Evolutionary conservation across 129 eudicot species (phyloP).

Genomic region (Glebionis coronaria): DNA sequence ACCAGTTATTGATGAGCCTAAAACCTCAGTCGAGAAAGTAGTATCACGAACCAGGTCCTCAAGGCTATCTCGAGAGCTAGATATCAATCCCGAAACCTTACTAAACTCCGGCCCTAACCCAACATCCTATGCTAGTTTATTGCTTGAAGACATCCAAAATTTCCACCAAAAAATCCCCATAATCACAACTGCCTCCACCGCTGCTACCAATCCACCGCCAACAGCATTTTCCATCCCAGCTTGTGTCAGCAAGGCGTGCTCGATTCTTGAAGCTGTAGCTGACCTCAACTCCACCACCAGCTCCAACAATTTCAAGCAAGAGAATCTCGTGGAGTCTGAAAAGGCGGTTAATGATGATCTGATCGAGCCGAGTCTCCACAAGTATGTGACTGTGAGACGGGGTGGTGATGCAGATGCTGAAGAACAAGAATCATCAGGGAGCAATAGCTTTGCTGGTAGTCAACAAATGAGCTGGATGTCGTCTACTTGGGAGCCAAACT

Average conservation of each 20-base stretch:
- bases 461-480: slow-evolving; percentile 59
- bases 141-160: slow-evolving; percentile 89
- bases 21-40: slow-evolving; percentile 36
- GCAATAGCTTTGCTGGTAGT: slow-evolving; percentile 72
- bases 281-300: slow-evolving; percentile 72
- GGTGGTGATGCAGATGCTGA: slow-evolving; percentile 60
- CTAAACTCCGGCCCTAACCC: slow-evolving; percentile 62
- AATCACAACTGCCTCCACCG: slow-evolving; percentile 16
- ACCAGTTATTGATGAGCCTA: slow-evolving; percentile 31
- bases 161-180: slow-evolving; percentile 76
- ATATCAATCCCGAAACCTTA: slow-evolving; percentile 56
- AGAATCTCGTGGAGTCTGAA: slow-evolving; percentile 57
- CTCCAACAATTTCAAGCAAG: slow-evolving; percentile 37
- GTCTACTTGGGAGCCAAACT: slow-evolving; percentile 89
- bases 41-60: slow-evolving; percentile 71
- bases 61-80: slow-evolving; percentile 80
- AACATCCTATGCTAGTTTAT: slow-evolving; percentile 46
- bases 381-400: slow-evolving; percentile 83
- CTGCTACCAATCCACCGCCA: background rate
- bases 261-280: slow-evolving; percentile 93
- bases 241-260: slow-evolving; percentile 72
- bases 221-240: slow-evolving; percentile 62
- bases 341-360: slow-evolving; percentile 56
- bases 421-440: slow-evolving; percentile 86
- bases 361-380: slow-evolving; percentile 78